A percentile compares a stretch with the other conserved stretches of the same genome.
Conservation (phyloP, 768 basidiomycete species). For the Russula brevipes region DNA sequence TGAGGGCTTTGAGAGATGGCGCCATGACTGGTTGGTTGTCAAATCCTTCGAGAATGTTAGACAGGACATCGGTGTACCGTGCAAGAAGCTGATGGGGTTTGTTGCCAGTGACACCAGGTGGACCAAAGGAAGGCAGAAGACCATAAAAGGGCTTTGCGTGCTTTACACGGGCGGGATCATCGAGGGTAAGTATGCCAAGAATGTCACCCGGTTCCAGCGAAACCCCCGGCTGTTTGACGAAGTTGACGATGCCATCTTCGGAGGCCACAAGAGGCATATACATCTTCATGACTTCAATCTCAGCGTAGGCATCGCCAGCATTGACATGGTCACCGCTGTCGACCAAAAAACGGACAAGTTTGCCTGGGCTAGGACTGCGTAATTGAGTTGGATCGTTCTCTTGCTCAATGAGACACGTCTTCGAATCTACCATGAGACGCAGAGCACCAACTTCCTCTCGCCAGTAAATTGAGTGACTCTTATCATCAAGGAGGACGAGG, state of each 20-base stretch:
- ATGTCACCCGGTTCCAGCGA: conserved; percentile 96
- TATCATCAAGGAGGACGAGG: conserved; percentile 84
- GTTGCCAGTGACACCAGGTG: conserved; percentile 78
- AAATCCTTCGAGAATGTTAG: conserved; percentile 92
- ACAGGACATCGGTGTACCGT: conserved; percentile 67
- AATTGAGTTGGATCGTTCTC: conserved; percentile 99
- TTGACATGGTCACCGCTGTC: conserved; percentile 97
- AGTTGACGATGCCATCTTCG: conserved; percentile 90
- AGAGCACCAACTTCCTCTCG: conserved; percentile 95
- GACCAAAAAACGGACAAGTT: conserved; percentile 89
- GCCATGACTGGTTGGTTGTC: conserved; percentile 94
- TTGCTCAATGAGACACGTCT: conserved; percentile 98
- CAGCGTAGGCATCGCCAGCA: conserved; percentile 95
- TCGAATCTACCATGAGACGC: conserved; percentile 89
- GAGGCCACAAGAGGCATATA: conserved; percentile 96
- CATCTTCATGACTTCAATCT: conserved; percentile 99
- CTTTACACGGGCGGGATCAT: conserved; percentile 93
- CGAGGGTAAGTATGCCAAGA: conserved; percentile 91
- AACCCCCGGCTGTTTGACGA: conserved; percentile 98
- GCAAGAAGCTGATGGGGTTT: conserved; percentile 85
- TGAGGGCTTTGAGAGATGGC: conserved; percentile 79
- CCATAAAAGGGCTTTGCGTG: conserved; percentile 99
- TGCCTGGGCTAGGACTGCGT: conserved; percentile 92
- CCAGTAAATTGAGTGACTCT: conserved; percentile 97
- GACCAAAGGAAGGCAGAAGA: conserved; percentile 81